Base-by-base conservation (phyloP, 2,329 filamentous ascomycete genomes). In the Chaetothyriales sp. region DNA sequence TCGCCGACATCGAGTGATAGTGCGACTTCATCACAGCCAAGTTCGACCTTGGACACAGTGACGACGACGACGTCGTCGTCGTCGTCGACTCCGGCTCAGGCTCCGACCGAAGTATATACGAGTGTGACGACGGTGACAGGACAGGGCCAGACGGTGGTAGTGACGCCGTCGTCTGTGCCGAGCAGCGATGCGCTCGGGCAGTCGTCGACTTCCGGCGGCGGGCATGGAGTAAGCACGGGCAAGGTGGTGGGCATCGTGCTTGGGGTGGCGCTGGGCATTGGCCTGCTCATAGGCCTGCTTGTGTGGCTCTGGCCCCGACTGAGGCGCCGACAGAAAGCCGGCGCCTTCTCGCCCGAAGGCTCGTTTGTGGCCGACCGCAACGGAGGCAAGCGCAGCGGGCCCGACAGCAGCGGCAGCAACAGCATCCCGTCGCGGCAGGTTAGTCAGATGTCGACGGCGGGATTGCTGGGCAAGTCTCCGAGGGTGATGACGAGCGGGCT, bases 161-260 rank as follows among this genome's bases (percentile, higher is more conserved):
- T 61, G 10, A 62, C 60, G 5, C 52, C 54, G n/a, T 46, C 46
- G 10, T 50, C 59, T 15, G 46, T 55, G n/a, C 47, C 53, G 10
- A 52, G 54, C 6, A 47, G 56, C 8, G 58, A 62, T 51, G 56
- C 54, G 3, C 51, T 61, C 9, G 58, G 60, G 10, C 54, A 60
- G 48, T 53, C 53, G 40, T 50, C 53, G 10, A 51, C 54, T 47
- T 15, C 10, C 44, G 44, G 48, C 15, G 47, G 52, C n/a, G 50
- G 56, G 18, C 65, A 63, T 18, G 59, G 62, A 10, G 51, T 72
- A 37, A 68, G 65, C 37, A 65, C 65, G 18, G 71, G 71, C 29
- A 65, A 66, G 9, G 69, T 73, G 52, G 70, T 69, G 5, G 71
- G 71, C 25, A 67, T 72, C 48, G 68, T 71, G 3, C 62, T 73